Evolutionary conservation across 2,329 filamentous ascomycete genomes (phyloP), one percentile per base, ranked within the genome.

Genomic region (Botrytis sinoallii): DNA sequence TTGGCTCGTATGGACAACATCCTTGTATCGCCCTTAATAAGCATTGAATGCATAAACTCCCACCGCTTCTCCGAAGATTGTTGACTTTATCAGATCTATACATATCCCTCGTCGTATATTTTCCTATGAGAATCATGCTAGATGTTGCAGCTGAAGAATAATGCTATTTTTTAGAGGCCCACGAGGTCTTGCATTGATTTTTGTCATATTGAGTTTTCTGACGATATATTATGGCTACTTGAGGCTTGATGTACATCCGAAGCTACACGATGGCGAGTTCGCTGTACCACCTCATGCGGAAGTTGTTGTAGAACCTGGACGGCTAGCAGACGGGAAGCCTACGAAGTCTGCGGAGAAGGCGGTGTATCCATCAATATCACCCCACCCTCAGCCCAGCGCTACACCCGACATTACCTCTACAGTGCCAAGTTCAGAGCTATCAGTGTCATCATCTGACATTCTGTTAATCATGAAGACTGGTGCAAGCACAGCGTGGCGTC

Each of bases 401-500:
- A 68, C 40, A 9, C 32, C 42, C 35, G 48, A n/a, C 18, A 18
- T 42, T 48, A 46, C 25, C n/a, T 38, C 46, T 55, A 38, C 14
- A 10, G 35, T 29, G 14, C 38, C 46, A 10, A 38, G 42, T 64
- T 22, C 44, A n/a, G 70, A 48, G 25, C 44, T 52, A 59, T 59
- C 48, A 22, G 4, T 65, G 35, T 69, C 66, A 29, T 73, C 73
- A 42, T 38, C 57, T 40, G 73, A 75, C 42, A 64, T 75, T 29
- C 32, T 74, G 18, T 44, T 75, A 38, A 71, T 75, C 18, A 35
- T 75, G 55, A 75, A 75, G 63, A 75, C 74, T 20, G 74, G 74
- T 44, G 65, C 70, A 25, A 72, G 40, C 29, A 73, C 73, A 22
- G 18, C 68, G 52, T 75, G 70, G 73, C 52, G 73, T 29, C 73